These are phyloP conservation scores for Aspergillus sp. DNA, from an alignment of 2,329 filamentous ascomycete species.

Conservation along the genomic window DNA sequence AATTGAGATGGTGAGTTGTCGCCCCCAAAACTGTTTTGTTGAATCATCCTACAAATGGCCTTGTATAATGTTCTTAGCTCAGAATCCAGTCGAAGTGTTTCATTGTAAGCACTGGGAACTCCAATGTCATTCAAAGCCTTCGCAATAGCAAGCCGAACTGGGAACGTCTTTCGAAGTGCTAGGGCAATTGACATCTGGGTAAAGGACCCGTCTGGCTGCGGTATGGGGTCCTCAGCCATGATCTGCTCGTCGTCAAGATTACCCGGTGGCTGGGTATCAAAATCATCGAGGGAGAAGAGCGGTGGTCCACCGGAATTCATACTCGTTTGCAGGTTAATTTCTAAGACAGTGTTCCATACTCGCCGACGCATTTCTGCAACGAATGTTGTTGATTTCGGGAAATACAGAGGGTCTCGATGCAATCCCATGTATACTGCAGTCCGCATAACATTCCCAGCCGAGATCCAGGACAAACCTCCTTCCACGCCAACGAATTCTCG, in stretches of 20 bases:
- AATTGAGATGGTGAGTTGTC: constrained; percentile 10
- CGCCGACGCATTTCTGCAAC: constrained; percentile 22
- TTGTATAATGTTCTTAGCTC: constrained; percentile 45
- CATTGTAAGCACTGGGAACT: constrained; percentile 16
- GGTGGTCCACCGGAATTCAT: constrained; percentile 32
- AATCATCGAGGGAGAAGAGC: constrained; percentile 30
- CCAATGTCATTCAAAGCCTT: constrained; percentile 23
- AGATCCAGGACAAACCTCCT: constrained; percentile 33
- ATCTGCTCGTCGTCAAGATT: constrained; percentile 42
- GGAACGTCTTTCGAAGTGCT: constrained; percentile 32
- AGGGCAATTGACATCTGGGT: constrained; percentile 33
- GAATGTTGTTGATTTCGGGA: constrained; percentile 19
- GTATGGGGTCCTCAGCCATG: constrained; percentile 15
- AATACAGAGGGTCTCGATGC: constrained; percentile 33
- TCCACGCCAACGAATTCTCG: constrained; percentile 30
- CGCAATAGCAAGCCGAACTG: constrained; percentile 30
- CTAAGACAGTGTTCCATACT: constrained; percentile 29
- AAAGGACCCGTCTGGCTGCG: constrained; percentile 20
- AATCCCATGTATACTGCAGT: constrained; percentile 37
- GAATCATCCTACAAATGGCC: constrained; percentile 27
- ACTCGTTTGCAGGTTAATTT: constrained; percentile 33
- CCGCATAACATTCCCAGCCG: constrained; percentile 32
- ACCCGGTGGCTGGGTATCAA: constrained; percentile 30
- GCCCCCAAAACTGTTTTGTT: constrained; percentile 3
- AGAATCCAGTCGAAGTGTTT: constrained; percentile 29